phyloP scores from a whole-genome alignment of 805 yeast genomes.

The Kregervanrija fluxuum region DNA sequence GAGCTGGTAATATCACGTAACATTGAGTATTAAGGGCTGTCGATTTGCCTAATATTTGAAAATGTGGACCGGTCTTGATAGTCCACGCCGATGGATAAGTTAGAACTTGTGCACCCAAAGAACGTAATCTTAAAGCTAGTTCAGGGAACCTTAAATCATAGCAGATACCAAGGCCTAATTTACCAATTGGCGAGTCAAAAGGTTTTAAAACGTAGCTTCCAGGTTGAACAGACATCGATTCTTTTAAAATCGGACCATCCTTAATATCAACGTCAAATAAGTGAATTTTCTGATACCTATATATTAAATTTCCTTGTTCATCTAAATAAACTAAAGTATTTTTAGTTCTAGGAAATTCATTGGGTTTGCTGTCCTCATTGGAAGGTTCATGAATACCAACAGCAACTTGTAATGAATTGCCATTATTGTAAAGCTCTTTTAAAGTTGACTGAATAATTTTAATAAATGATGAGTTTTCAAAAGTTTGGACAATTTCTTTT shows the following conservation, averaged over 20 bases:
- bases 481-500: slow-evolving; percentile 43
- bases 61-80: slow-evolving; percentile 87
- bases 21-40: slow-evolving; percentile 87
- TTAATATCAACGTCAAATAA: slow-evolving; percentile 81
- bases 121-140: slow-evolving; percentile 54
- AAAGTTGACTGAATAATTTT: slow-evolving; percentile 41
- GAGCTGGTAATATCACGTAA: slow-evolving; percentile 85
- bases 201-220: slow-evolving; percentile 53
- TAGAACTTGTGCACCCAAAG: slow-evolving; percentile 66
- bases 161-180: slow-evolving; percentile 69
- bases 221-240: slow-evolving; percentile 74
- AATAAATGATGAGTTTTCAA: slow-evolving; percentile 35
- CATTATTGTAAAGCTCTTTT: slow-evolving; percentile 28
- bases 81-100: slow-evolving; percentile 93
- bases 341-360: slow-evolving; percentile 39
- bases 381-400: slow-evolving; percentile 89
- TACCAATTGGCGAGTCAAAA: slow-evolving; percentile 52
- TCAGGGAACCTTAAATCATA: slow-evolving; percentile 89
- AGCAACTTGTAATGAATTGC: slow-evolving; percentile 52
- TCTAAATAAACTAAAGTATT: slow-evolving; percentile 72
- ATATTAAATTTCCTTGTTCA: slow-evolving; percentile 53
- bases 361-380: slow-evolving; percentile 16
- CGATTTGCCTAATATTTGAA: slow-evolving; percentile 73
- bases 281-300: slow-evolving; percentile 80
- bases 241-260: slow-evolving; percentile 75